A percentile compares a stretch with the other conserved stretches of the same genome.
Conservation (phyloP, 2,329 filamentous ascomycete species). For the Diaporthe caulivora region DNA sequence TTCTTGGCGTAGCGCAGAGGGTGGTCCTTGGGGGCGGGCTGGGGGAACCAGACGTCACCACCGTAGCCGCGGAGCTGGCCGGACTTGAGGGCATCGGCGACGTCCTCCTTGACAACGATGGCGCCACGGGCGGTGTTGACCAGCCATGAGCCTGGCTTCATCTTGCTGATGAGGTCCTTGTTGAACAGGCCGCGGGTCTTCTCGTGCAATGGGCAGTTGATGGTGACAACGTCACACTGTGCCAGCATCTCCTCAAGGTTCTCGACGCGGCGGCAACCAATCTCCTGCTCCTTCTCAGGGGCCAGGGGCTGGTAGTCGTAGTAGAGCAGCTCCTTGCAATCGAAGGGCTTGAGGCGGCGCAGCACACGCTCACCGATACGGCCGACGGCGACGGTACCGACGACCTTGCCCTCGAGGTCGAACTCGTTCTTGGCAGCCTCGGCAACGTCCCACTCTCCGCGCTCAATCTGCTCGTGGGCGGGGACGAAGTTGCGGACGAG, state of each 20-base stretch:
- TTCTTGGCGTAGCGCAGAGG: slow-evolving; percentile 92
- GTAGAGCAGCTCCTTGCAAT: slow-evolving; percentile 99
- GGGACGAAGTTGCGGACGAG: slow-evolving; percentile 99
- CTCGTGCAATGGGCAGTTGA: slow-evolving; percentile 99
- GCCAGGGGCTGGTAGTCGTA: slow-evolving; percentile 98
- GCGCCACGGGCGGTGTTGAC: slow-evolving; percentile 98
- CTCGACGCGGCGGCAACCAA: slow-evolving; percentile 91
- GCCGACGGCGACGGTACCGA: slow-evolving; percentile 96
- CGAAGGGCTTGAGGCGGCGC: slow-evolving; percentile 94
- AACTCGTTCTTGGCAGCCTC: slow-evolving; percentile 98
- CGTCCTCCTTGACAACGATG: slow-evolving; percentile 99
- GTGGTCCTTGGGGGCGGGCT: slow-evolving; percentile 95
- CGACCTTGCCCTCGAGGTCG: slow-evolving; percentile 96
- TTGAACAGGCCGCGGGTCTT: slow-evolving; percentile 97
- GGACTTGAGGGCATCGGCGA: slow-evolving; percentile 90
- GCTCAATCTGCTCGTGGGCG: slow-evolving; percentile 91
- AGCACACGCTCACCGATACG: slow-evolving; percentile 98
- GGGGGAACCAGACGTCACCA: slow-evolving; percentile 96
- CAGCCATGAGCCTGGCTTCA: slow-evolving; percentile 98
- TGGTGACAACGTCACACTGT: slow-evolving; percentile 97
- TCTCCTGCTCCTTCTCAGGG: slow-evolving; percentile 91
- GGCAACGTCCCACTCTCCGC: slow-evolving; percentile 95
- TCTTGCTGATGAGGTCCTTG: slow-evolving; percentile 98
- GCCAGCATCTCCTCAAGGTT: slow-evolving; percentile 91
- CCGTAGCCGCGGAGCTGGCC: slow-evolving; percentile 93